phyloP scores from a whole-genome alignment of 495 filamentous ascomycete genomes.

The Rhypophila decipiens region DNA sequence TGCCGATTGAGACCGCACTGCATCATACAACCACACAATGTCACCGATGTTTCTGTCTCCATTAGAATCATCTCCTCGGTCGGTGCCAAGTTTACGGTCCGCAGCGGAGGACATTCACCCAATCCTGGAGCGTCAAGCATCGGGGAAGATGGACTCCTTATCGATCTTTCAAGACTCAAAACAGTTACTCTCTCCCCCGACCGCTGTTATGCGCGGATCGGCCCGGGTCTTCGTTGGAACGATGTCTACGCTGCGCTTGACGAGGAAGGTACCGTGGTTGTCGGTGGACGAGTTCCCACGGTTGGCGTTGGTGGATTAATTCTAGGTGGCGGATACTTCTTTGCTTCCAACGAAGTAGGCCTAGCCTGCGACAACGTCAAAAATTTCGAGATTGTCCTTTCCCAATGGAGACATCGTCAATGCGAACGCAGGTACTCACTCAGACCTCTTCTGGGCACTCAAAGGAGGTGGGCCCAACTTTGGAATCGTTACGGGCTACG shows the following conservation, averaged over 20 bases:
- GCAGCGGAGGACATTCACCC: conserved; percentile 40
- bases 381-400: conserved; percentile 42
- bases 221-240: conserved; percentile 34
- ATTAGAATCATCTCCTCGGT: conserved; percentile 11
- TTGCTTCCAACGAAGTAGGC: background rate
- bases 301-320: conserved; percentile 36
- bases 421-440: conserved; percentile 29
- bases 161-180: conserved; percentile 38
- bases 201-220: conserved; percentile 24
- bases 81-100: conserved; percentile 29
- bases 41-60: conserved; percentile 22
- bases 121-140: conserved; percentile 27
- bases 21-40: conserved; percentile 22
- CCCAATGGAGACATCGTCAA: conserved; percentile 38
- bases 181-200: conserved; percentile 24
- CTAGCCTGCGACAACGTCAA: conserved; percentile 29
- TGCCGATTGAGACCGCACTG: conserved; percentile 27
- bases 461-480: conserved; percentile 45
- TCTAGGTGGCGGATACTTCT: conserved; percentile 25
- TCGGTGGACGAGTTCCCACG: conserved; percentile 27
- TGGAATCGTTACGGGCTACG: conserved; percentile 45
- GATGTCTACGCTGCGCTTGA: conserved; percentile 30
- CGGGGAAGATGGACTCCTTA: conserved; percentile 30
- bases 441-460: conserved; percentile 43
- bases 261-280: conserved; percentile 18